A percentile compares a stretch with the other conserved stretches of the same genome.
Evolutionary conservation across 306 rosid species (phyloP).

Genomic region (Castanospermum australe): DNA sequence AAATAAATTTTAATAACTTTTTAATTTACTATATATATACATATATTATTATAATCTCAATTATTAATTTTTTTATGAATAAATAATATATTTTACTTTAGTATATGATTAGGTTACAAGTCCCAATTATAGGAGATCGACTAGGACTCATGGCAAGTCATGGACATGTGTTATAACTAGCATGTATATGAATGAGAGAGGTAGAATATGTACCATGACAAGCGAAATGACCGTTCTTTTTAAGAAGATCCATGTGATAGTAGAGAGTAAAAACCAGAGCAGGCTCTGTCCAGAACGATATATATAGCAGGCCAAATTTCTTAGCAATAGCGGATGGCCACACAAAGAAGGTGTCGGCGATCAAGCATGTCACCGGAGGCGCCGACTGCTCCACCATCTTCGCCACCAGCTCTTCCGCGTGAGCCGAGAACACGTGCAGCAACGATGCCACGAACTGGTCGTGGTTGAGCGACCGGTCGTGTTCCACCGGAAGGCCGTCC

Average conservation of each 20-base stretch:
- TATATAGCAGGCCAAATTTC: constrained; percentile 40
- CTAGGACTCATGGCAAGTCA: too few species aligned
- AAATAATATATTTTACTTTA: too few species aligned
- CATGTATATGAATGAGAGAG: not conserved
- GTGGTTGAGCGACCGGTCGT: constrained; percentile 56
- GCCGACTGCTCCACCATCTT: constrained; percentile 18
- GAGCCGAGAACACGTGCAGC: constrained; percentile 42
- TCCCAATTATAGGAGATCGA: too few species aligned
- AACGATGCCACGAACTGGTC: constrained; percentile 52
- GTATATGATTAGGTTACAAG: too few species aligned
- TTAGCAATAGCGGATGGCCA: constrained; percentile 52
- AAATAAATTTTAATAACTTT: too few species aligned
- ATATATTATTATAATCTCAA: too few species aligned
- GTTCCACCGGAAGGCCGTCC: constrained; percentile 56
- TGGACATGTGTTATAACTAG: too few species aligned
- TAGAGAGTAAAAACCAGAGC: constrained; percentile 55
- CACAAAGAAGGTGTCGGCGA: constrained; percentile 59
- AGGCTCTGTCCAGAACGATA: constrained; percentile 65
- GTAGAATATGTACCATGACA: constrained; percentile 30
- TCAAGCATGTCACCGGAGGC: constrained; percentile 37
- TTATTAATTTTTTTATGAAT: too few species aligned
- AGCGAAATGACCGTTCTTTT: constrained; percentile 47
- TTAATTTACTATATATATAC: too few species aligned
- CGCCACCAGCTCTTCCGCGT: constrained; percentile 41
- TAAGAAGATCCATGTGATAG: constrained; percentile 49